A percentile compares a stretch with the other conserved stretches of the same genome.
These are phyloP conservation scores for Flaveria sonorensis DNA, from an alignment of 129 eudicot genomes.

Conservation along the genomic window DNA sequence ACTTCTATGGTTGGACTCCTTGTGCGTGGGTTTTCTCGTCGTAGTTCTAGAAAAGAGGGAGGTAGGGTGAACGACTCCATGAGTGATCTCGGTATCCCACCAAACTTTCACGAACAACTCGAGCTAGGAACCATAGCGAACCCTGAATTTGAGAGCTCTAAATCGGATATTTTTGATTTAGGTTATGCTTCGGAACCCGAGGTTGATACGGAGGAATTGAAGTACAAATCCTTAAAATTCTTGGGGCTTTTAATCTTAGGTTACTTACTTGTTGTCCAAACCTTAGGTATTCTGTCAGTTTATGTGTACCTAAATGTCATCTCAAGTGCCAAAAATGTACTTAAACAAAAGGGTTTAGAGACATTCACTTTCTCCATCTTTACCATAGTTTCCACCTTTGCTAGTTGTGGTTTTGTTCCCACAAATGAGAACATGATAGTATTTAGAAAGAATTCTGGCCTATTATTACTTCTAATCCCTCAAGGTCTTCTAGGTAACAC, in stretches of 20 bases:
- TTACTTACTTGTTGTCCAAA: slow-evolving; percentile 48
- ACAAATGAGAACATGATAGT: slow-evolving; percentile 82
- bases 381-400: slow-evolving; percentile 67
- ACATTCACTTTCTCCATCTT: slow-evolving; percentile 51
- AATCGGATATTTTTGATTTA: slow-evolving; percentile 27
- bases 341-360: slow-evolving; percentile 49
- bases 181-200: slow-evolving; percentile 12
- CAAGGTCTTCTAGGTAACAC: slow-evolving; percentile 71
- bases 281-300: slow-evolving; percentile 45
- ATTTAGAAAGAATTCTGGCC: slow-evolving; percentile 60
- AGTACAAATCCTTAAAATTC: slow-evolving; percentile 46
- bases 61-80: slow-evolving; percentile 32
- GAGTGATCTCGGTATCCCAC: slow-evolving; percentile 34
- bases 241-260: slow-evolving; percentile 56
- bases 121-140: slow-evolving; percentile 33
- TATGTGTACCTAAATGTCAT: slow-evolving; percentile 39
- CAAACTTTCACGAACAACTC: slow-evolving; percentile 21
- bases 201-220: slow-evolving; percentile 21
- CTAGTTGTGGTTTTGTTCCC: slow-evolving; percentile 79
- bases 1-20: slow-evolving; percentile 61
- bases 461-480: slow-evolving; percentile 62
- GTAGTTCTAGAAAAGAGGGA: slow-evolving; percentile 20
- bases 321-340: slow-evolving; percentile 49
- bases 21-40: slow-evolving; percentile 22
- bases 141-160: slow-evolving; percentile 36